phyloP scores from a whole-genome alignment of 2,329 filamentous ascomycete species.

The Pseudogymnoascus sp. region DNA sequence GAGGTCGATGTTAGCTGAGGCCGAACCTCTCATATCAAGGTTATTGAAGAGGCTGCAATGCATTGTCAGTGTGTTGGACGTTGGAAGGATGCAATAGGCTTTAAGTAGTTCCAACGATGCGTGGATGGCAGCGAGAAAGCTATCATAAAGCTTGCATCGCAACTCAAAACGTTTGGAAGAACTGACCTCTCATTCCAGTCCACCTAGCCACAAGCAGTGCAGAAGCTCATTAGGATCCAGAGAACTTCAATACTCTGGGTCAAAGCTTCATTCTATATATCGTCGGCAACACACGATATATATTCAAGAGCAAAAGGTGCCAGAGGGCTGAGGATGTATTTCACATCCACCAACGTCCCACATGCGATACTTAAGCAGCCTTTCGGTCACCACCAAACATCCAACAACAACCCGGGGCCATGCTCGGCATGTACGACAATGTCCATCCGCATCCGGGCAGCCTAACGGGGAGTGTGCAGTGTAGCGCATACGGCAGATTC shows the following conservation, averaged over 20 bases:
- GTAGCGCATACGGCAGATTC: not conserved
- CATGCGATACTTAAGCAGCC: conserved; percentile 5
- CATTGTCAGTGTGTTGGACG: not conserved
- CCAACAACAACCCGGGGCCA: not conserved
- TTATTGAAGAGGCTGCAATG: not conserved
- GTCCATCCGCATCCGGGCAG: not conserved
- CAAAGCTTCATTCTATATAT: not conserved
- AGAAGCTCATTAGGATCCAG: conserved; percentile 3
- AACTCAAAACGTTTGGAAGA: not conserved
- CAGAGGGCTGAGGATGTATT: not conserved
- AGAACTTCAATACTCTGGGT: not conserved
- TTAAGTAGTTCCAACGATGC: not conserved
- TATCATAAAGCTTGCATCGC: not conserved
- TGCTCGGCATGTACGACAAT: conserved; percentile 6
- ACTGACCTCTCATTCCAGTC: conserved; percentile 2
- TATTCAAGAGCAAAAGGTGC: not conserved
- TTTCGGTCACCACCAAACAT: not conserved
- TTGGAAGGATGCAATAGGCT: not conserved
- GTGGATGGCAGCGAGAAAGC: not conserved
- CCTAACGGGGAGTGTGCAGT: conserved; percentile 5
- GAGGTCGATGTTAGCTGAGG: not conserved
- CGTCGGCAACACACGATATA: not conserved
- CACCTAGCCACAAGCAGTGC: conserved; percentile 3
- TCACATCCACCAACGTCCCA: not conserved
- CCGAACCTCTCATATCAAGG: not conserved